These are phyloP conservation scores for Coniferiporia sulphurascens DNA, from an alignment of 1,284 basidiomycete genomes.

Conservation along the genomic window DNA sequence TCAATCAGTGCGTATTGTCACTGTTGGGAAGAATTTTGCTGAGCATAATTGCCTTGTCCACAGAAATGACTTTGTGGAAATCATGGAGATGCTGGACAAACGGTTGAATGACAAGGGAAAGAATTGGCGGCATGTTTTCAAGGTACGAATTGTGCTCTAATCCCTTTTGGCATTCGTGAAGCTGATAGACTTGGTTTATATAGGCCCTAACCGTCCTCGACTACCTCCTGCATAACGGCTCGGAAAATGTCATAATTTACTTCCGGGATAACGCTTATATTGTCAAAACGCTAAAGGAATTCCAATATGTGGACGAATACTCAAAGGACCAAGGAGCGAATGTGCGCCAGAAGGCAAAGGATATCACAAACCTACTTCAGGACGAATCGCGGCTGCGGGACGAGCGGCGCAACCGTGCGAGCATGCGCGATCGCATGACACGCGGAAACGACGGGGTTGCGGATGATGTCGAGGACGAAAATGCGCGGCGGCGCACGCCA, in stretches of 20 bases:
- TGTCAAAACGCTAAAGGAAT: conserved; percentile 99
- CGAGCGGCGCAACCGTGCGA: conserved; percentile 80
- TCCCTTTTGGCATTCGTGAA: background rate
- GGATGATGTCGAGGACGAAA: conserved; percentile 53
- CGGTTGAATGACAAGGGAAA: conserved; percentile 99
- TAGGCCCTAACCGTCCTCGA: conserved; percentile 94
- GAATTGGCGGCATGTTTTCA: conserved; percentile 99
- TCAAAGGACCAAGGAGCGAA: conserved; percentile 98
- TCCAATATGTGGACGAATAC: conserved; percentile 94
- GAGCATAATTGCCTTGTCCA: background rate
- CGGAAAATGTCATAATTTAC: conserved; percentile 98
- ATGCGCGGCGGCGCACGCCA: conserved; percentile 38
- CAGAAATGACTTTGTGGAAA: conserved; percentile 97
- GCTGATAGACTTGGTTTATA: conserved; percentile 8
- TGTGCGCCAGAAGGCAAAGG: conserved; percentile 98
- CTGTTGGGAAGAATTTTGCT: background rate
- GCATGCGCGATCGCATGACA: conserved; percentile 94
- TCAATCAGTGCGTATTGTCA: conserved; percentile 81
- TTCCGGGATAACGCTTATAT: conserved; percentile 98
- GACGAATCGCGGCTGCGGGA: conserved; percentile 85
- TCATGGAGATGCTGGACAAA: conserved; percentile 99
- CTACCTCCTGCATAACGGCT: conserved; percentile 94
- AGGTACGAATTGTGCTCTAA: conserved; percentile 45
- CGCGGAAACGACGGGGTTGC: conserved; percentile 45
- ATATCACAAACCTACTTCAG: conserved; percentile 93